phyloP scores from a whole-genome alignment of 148 eudicot genomes.

The Beta vulgaris region DNA sequence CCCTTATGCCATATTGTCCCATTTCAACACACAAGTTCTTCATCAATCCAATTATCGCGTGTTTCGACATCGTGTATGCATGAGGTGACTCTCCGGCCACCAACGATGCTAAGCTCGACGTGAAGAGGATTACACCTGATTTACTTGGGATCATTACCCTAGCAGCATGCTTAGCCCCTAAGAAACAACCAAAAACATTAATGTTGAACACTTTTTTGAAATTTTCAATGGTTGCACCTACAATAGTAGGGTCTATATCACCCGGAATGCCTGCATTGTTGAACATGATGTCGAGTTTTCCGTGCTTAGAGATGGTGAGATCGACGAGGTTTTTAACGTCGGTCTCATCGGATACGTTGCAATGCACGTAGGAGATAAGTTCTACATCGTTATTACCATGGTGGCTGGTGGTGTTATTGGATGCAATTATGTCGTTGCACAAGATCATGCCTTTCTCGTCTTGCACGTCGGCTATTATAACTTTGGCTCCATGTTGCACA shows the following conservation, averaged over 20 bases:
- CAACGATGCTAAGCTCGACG: constrained; percentile 36
- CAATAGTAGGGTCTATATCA: constrained; percentile 17
- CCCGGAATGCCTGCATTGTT: constrained; percentile 47
- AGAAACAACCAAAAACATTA: constrained; percentile 39
- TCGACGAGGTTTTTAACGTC: constrained; percentile 36
- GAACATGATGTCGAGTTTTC: constrained; percentile 60
- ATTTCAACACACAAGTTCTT: constrained; percentile 43
- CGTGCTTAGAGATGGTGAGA: constrained; percentile 30
- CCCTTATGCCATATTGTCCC: constrained; percentile 44
- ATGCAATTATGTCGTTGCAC: constrained; percentile 15
- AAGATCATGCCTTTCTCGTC: constrained; percentile 32
- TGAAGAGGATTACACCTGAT: constrained; percentile 43
- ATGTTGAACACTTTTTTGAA: constrained; percentile 32
- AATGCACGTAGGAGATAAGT: constrained; percentile 36
- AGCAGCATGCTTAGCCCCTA: constrained; percentile 52
- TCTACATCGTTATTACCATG: not conserved
- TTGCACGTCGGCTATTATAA: constrained; percentile 53
- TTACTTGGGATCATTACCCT: constrained; percentile 44
- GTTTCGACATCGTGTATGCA: constrained; percentile 44
- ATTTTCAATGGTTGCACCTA: constrained; percentile 19
- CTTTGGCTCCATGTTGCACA: constrained; percentile 49
- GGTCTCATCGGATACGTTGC: constrained; percentile 36
- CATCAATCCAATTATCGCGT: constrained; percentile 37
- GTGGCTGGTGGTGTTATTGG: not conserved
- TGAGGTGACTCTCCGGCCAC: constrained; percentile 32